Percentiles rank a stretch among this genome's conserved stretches.
Conservation (phyloP, 2,329 filamentous ascomycete genomes). For the Botrytis cinerea region DNA sequence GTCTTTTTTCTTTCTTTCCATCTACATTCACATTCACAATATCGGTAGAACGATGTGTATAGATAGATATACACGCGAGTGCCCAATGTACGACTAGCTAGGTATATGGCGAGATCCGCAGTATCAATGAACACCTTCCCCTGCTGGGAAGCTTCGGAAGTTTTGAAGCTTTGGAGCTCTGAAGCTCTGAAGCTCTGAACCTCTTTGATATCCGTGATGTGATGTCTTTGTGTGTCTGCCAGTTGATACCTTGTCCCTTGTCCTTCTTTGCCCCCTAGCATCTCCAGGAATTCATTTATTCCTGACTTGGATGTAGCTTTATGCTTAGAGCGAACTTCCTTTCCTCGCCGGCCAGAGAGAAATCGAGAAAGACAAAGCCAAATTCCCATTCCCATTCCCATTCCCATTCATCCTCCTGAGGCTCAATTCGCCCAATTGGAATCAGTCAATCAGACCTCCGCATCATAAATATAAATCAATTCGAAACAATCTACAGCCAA, state of each 20-base stretch:
- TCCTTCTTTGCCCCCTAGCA: background rate
- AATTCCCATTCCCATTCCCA: background rate
- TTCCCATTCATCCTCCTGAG: background rate
- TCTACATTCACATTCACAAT: background rate
- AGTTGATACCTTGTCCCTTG: slow-evolving; percentile 4
- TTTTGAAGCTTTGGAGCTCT: background rate
- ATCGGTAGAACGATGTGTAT: background rate
- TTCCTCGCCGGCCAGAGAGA: background rate
- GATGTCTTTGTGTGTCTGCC: background rate
- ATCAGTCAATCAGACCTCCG: background rate
- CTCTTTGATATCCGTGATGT: background rate
- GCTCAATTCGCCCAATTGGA: background rate
- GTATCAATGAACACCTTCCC: background rate
- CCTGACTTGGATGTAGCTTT: slow-evolving; percentile 8
- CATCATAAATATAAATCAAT: background rate
- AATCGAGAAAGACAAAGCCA: background rate
- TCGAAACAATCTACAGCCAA: background rate
- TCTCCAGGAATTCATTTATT: background rate
- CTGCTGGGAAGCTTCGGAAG: background rate
- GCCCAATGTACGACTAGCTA: background rate
- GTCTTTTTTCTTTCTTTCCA: background rate
- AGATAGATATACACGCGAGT: background rate
- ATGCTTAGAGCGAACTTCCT: background rate
- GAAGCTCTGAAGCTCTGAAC: background rate
- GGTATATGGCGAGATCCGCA: background rate